phyloP scores from a whole-genome alignment of 2,329 filamentous ascomycete species.

The Beauveria australis region DNA sequence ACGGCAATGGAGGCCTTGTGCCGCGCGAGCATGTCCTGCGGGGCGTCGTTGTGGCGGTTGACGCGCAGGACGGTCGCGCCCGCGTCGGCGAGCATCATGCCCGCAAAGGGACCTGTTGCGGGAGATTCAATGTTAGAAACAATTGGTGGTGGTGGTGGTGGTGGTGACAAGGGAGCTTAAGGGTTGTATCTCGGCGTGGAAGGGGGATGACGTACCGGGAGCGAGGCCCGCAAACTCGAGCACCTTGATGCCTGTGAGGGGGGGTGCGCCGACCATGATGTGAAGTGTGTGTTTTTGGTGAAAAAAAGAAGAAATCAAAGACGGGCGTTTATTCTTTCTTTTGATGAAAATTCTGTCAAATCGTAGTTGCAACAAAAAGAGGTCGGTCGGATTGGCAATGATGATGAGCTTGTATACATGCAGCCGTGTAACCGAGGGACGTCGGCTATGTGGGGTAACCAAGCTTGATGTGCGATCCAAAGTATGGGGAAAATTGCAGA shows the following conservation, averaged over 20 bases:
- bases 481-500: no score
- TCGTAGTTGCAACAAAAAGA: neutral
- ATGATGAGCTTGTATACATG: neutral
- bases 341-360: neutral
- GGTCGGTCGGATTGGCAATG: neutral
- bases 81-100: conserved; percentile 80
- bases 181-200: neutral
- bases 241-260: conserved; percentile 45
- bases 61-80: conserved; percentile 82
- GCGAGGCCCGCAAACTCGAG: conserved; percentile 55
- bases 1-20: conserved; percentile 75
- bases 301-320: no score
- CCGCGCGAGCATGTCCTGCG: conserved; percentile 64
- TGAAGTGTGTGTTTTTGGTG: neutral
- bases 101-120: conserved; percentile 68
- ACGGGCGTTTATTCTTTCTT: neutral
- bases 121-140: neutral
- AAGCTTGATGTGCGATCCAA: neutral
- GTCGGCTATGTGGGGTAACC: conserved; percentile 8
- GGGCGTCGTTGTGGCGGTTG: conserved; percentile 52
- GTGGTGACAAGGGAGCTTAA: neutral
- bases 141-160: no score
- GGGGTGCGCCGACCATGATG: conserved; percentile 23
- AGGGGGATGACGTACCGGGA: conserved; percentile 38
- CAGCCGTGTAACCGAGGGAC: conserved; percentile 6